Evolutionary conservation across 2,329 filamentous ascomycete genomes (phyloP).

Genomic region (Epichloe bromicola): DNA sequence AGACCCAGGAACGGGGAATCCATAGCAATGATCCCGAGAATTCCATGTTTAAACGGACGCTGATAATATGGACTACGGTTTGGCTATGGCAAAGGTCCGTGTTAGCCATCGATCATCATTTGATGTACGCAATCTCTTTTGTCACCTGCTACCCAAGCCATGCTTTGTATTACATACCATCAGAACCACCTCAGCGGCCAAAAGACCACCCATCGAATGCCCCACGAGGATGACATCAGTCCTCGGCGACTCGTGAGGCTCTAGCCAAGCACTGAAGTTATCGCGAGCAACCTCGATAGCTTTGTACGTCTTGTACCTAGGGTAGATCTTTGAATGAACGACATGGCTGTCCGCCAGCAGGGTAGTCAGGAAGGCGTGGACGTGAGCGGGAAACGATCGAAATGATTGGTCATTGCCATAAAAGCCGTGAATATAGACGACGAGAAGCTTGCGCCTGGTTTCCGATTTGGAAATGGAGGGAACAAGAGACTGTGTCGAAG

Average conservation of each 20-base stretch:
- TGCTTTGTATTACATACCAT: slow-evolving; percentile 28
- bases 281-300: slow-evolving; percentile 62
- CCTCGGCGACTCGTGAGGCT: slow-evolving; percentile 57
- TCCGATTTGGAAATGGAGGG: slow-evolving; percentile 13
- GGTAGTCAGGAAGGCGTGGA: slow-evolving; percentile 60
- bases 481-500: slow-evolving; percentile 33
- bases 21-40: slow-evolving; percentile 69
- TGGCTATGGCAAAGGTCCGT: slow-evolving; percentile 13
- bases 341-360: slow-evolving; percentile 59
- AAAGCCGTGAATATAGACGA: slow-evolving; percentile 84
- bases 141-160: not conserved
- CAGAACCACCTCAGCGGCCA: slow-evolving; percentile 67
- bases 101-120: not conserved
- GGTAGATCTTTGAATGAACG: slow-evolving; percentile 79
- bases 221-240: slow-evolving; percentile 76
- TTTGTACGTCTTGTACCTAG: slow-evolving; percentile 63
- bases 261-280: slow-evolving; percentile 72
- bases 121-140: too few species aligned
- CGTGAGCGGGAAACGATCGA: slow-evolving; percentile 73
- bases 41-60: slow-evolving; percentile 52
- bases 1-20: slow-evolving; percentile 82
- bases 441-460: slow-evolving; percentile 46
- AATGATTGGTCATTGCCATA: slow-evolving; percentile 83
- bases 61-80: slow-evolving; percentile 19
- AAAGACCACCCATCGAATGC: slow-evolving; percentile 86